Evolutionary conservation across 2,329 filamentous ascomycete species (phyloP).

Genomic region (Byssochlamys sp.): DNA sequence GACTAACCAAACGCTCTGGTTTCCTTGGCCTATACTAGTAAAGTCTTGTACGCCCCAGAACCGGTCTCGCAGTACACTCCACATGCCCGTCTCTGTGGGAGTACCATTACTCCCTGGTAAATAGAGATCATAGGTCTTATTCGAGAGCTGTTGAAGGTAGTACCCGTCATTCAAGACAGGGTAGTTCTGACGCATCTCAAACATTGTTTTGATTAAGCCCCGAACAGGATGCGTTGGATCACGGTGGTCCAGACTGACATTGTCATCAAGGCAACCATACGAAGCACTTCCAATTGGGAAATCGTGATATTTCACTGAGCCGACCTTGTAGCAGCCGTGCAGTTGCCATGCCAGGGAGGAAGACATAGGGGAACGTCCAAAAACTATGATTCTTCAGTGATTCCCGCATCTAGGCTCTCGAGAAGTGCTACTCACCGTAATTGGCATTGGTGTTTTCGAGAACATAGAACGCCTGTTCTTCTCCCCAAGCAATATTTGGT

Average conservation of each 20-base stretch:
- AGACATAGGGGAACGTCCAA: constrained; percentile 49
- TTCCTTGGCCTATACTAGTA: constrained; percentile 19
- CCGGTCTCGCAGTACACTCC: constrained; percentile 43
- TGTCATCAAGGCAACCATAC: constrained; percentile 44
- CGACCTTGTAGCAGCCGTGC: constrained; percentile 50
- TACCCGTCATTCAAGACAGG: constrained; percentile 49
- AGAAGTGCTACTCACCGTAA: constrained; percentile 28
- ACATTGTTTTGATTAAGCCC: constrained; percentile 48
- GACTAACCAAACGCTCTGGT: constrained; percentile 29
- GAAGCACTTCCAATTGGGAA: constrained; percentile 44
- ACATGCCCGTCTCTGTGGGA: constrained; percentile 46
- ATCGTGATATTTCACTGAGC: constrained; percentile 43
- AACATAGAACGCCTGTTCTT: constrained; percentile 52
- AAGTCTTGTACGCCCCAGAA: constrained; percentile 41
- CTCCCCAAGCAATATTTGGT: constrained; percentile 49
- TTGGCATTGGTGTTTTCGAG: constrained; percentile 52
- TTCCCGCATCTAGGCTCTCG: background rate
- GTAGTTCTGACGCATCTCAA: constrained; percentile 44
- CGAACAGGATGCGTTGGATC: constrained; percentile 49
- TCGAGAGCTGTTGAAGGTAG: constrained; percentile 42
- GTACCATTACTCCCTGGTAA: constrained; percentile 40
- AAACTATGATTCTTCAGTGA: constrained; percentile 28
- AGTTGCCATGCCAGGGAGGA: constrained; percentile 49
- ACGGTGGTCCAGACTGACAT: constrained; percentile 46
- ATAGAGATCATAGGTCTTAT: constrained; percentile 39